A percentile compares a stretch with the other conserved stretches of the same genome.
Conservation (phyloP, 345 rosid species). For the Angophora floribunda region DNA sequence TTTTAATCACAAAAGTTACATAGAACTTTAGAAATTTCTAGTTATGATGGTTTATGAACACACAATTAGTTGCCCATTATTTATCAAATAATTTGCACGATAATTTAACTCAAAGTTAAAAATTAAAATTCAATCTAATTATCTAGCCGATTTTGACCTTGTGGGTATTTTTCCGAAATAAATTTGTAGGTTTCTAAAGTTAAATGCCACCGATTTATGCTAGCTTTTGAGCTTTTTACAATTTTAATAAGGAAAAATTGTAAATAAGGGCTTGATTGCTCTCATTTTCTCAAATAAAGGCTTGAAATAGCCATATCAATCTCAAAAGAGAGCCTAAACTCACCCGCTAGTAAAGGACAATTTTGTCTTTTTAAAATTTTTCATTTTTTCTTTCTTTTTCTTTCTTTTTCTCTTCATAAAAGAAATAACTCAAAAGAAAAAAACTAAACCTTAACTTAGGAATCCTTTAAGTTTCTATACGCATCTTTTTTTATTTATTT, state of each 20-base stretch:
- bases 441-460: no score
- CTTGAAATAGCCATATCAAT: no score
- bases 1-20: background rate
- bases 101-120: background rate
- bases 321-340: no score
- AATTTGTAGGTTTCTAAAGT: background rate
- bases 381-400: no score
- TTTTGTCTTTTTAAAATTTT: no score
- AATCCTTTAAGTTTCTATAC: no score
- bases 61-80: background rate
- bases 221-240: background rate
- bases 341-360: no score
- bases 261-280: no score
- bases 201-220: background rate
- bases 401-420: no score
- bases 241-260: background rate
- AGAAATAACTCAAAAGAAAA: no score
- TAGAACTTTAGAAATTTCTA: background rate
- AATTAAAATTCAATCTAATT: background rate
- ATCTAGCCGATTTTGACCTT: background rate
- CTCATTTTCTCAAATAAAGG: no score
- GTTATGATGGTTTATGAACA: background rate
- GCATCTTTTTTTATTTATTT: no score
- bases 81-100: fast-evolving
- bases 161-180: background rate